Evolutionary conservation across 177 flowering plant species (phyloP).

Genomic region (Vitis hybrid): DNA sequence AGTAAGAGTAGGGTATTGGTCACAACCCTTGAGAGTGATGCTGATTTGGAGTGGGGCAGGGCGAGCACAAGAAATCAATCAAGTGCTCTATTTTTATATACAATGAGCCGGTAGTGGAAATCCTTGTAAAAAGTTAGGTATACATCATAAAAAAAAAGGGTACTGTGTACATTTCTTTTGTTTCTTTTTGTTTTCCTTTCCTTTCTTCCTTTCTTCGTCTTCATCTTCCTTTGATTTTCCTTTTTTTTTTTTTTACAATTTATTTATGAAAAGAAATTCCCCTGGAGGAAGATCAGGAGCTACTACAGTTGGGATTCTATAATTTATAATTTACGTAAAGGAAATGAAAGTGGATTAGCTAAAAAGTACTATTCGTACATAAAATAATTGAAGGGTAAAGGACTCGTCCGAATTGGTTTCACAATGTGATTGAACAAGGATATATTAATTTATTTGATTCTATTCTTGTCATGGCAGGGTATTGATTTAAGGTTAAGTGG

Average conservation of each 20-base stretch:
- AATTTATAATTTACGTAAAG: too few species aligned
- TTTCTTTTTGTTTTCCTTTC: background rate
- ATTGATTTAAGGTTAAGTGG: constrained; percentile 4
- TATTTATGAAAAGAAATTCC: too few species aligned
- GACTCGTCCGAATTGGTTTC: background rate
- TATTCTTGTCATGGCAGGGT: background rate
- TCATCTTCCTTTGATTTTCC: background rate
- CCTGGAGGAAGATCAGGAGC: too few species aligned
- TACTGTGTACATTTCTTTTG: background rate
- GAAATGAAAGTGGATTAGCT: background rate
- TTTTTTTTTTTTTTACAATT: too few species aligned
- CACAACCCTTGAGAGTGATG: background rate
- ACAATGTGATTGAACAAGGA: too few species aligned
- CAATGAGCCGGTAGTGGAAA: constrained; percentile 3
- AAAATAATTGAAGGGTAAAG: background rate
- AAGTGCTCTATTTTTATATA: background rate
- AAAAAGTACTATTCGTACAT: background rate
- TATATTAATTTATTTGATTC: background rate
- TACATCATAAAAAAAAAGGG: background rate
- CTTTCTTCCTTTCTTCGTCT: background rate
- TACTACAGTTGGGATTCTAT: too few species aligned
- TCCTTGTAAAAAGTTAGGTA: constrained; percentile 7
- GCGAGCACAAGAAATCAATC: background rate
- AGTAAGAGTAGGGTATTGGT: background rate
- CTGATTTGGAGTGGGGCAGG: background rate